phyloP scores from a whole-genome alignment of 1,284 basidiomycete genomes.

The Ceratobasidium sp. region DNA sequence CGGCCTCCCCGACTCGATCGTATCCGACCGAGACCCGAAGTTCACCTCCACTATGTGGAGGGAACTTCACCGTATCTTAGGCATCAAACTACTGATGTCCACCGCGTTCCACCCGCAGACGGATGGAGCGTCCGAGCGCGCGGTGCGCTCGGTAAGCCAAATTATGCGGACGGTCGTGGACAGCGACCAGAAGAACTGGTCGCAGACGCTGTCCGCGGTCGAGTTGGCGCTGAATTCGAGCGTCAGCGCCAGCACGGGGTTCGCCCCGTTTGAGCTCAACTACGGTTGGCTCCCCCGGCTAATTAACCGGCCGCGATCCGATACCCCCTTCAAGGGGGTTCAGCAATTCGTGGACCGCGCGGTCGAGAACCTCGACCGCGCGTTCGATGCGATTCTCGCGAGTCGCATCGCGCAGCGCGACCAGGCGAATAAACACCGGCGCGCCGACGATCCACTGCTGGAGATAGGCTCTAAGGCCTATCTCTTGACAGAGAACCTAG shows the following conservation, averaged over 20 bases:
- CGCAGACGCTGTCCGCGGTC: constrained; percentile 57
- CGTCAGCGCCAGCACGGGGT: constrained; percentile 55
- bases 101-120: constrained; percentile 65
- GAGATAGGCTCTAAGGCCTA: constrained; percentile 55
- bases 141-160: constrained; percentile 58
- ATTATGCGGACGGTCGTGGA: constrained; percentile 59
- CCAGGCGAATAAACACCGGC: constrained; percentile 54
- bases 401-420: constrained; percentile 50
- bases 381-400: constrained; percentile 53
- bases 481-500: constrained; percentile 59
- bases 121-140: constrained; percentile 59
- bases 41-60: constrained; percentile 61
- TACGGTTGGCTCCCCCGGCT: constrained; percentile 53
- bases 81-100: constrained; percentile 61
- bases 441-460: constrained; percentile 43
- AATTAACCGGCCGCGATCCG: background rate
- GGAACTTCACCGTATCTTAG: constrained; percentile 57
- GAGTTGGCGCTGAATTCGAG: constrained; percentile 59
- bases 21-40: constrained; percentile 61
- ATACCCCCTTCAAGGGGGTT: constrained; percentile 20
- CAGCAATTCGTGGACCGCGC: constrained; percentile 4
- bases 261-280: constrained; percentile 59
- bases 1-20: constrained; percentile 60
- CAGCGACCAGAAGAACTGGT: constrained; percentile 61
- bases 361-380: background rate